Percentiles rank a stretch among this genome's conserved stretches.
Conservation (phyloP, 2,329 filamentous ascomycete genomes). For the Phyllachora maydis region DNA sequence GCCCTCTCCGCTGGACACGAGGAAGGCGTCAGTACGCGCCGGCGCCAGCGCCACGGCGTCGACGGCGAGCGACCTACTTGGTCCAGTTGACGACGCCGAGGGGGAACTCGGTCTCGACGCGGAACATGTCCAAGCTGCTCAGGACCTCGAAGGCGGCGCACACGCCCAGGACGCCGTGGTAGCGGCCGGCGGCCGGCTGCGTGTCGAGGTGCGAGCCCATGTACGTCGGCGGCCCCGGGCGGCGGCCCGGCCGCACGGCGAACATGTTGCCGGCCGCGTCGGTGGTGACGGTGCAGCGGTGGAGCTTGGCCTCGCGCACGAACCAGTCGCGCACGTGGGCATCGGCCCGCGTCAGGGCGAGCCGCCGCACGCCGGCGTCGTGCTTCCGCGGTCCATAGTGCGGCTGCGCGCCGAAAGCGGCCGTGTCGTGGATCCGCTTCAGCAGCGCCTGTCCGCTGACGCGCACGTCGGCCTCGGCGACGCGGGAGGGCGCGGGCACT, state of each 20-base stretch:
- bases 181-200: constrained; percentile 42
- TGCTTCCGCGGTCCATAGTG: too few relatives aligned
- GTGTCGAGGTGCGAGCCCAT: constrained; percentile 52
- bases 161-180: constrained; percentile 62
- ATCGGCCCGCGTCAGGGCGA: constrained; percentile 51
- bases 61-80: constrained; percentile 22
- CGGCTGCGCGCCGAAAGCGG: background rate
- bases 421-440: background rate
- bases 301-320: constrained; percentile 32
- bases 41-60: background rate
- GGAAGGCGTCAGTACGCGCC: background rate
- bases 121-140: constrained; percentile 42
- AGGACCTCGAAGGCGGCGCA: constrained; percentile 55
- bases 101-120: constrained; percentile 46
- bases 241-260: constrained; percentile 42
- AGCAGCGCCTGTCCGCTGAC: too few relatives aligned
- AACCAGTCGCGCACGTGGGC: constrained; percentile 61
- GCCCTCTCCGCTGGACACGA: constrained; percentile 56
- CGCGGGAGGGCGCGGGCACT: too few relatives aligned
- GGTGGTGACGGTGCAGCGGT: constrained; percentile 47
- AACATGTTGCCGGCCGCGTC: constrained; percentile 73
- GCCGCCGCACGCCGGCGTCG: constrained; percentile 60
- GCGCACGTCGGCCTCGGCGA: too few relatives aligned
- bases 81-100: constrained; percentile 66
- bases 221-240: constrained; percentile 39